These are phyloP conservation scores for Blastocystis sp. DNA, from an alignment of 352 stramenopile genomes.

Conservation along the genomic window DNA sequence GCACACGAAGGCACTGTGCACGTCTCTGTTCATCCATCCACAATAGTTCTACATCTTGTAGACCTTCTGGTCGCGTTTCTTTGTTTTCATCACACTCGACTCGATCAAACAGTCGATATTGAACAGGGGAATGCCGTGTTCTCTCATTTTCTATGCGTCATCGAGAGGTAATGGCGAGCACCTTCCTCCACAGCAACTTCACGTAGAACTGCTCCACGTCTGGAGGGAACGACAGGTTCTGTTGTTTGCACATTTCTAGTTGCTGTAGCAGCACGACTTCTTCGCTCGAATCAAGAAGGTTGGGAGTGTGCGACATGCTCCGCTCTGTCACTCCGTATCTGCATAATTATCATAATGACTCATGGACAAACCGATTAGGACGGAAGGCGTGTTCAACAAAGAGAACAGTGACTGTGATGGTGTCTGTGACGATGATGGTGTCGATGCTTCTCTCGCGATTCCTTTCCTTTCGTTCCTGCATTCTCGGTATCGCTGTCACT, in stretches of 20 bases:
- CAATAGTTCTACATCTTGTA: neutral
- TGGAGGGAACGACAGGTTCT: conserved; percentile 1
- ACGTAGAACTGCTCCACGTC: conserved; percentile 32
- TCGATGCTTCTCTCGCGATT: neutral
- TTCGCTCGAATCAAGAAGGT: conserved; percentile 37
- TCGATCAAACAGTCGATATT: conserved; percentile 49
- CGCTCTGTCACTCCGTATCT: neutral
- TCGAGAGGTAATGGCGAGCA: neutral
- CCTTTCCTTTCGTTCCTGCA: neutral
- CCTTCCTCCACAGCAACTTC: conserved; percentile 52
- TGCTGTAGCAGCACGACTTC: conserved; percentile 59
- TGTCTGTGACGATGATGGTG: conserved; percentile 2
- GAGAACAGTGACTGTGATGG: conserved; percentile 1
- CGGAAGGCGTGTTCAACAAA: neutral
- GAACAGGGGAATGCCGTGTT: conserved; percentile 8
- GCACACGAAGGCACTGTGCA: conserved; percentile 22
- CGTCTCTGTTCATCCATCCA: conserved; percentile 41
- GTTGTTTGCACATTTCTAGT: conserved; percentile 50
- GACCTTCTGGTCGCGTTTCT: conserved; percentile 46
- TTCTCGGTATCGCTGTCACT: neutral
- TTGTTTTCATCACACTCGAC: conserved; percentile 47
- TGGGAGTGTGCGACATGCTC: neutral
- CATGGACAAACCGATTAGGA: too few species aligned
- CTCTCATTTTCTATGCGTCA: conserved; percentile 42
- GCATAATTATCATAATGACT: too few species aligned